Conservation (phyloP, 805 yeast genomes). For the Lipomyces yamanashiensis region DNA sequence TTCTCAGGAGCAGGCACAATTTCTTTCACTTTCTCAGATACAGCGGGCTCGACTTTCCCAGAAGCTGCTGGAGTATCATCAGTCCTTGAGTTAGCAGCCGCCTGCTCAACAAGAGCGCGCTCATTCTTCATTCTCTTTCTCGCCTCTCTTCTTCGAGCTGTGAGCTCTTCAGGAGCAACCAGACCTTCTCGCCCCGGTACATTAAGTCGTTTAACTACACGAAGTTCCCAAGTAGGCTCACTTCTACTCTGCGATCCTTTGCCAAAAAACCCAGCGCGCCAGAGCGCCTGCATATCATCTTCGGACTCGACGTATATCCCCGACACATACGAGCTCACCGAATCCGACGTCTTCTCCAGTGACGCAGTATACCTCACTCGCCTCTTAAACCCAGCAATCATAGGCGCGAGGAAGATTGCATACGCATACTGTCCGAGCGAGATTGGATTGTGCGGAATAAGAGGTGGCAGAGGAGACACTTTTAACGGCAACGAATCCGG, state of each 20-base stretch:
- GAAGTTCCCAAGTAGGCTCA: constrained; percentile 86
- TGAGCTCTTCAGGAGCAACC: constrained; percentile 73
- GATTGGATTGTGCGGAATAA: constrained; percentile 68
- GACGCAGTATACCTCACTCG: constrained; percentile 34
- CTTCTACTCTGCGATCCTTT: constrained; percentile 88
- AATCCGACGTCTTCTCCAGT: constrained; percentile 16
- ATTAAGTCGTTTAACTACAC: constrained; percentile 61
- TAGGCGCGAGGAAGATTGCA: constrained; percentile 14
- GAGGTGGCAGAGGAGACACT: constrained; percentile 45
- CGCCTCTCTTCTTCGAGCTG: constrained; percentile 70
- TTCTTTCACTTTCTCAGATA: not conserved
- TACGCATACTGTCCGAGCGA: constrained; percentile 60
- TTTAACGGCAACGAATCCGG: constrained; percentile 64
- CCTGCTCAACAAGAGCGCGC: constrained; percentile 63
- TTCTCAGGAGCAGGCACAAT: constrained; percentile 41
- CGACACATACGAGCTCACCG: constrained; percentile 33
- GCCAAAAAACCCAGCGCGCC: constrained; percentile 92
- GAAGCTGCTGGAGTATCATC: not conserved
- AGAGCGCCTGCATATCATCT: constrained; percentile 59
- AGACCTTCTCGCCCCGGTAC: constrained; percentile 46
- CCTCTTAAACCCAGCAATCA: constrained; percentile 10
- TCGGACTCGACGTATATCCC: constrained; percentile 47
- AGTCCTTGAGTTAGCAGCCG: constrained; percentile 31
- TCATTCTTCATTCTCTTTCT: constrained; percentile 72
- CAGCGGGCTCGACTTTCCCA: not conserved